phyloP scores from a whole-genome alignment of 768 basidiomycete genomes.

The Suillus paluster region DNA sequence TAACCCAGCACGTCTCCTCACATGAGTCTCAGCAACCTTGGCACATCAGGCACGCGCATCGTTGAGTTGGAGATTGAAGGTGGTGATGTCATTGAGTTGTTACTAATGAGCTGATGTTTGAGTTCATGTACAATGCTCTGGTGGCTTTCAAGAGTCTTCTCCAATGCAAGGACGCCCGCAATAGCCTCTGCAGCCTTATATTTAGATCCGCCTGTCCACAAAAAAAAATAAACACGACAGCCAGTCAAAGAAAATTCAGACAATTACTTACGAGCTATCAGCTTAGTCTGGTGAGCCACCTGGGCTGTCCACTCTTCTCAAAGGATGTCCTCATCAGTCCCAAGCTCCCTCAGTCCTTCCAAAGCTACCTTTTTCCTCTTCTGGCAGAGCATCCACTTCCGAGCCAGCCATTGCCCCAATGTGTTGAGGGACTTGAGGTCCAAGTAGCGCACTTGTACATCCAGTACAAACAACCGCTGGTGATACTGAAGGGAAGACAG shows the following conservation, averaged over 20 bases:
- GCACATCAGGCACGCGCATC: background rate
- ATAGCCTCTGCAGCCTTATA: slow-evolving; percentile 7
- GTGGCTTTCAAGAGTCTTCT: slow-evolving; percentile 4
- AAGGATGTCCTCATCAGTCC: slow-evolving; percentile 1
- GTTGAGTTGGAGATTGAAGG: slow-evolving; percentile 9
- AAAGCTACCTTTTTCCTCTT: slow-evolving; percentile 3
- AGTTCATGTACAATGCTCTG: background rate
- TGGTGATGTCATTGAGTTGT: slow-evolving; percentile 1
- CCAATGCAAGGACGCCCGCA: slow-evolving; percentile 3
- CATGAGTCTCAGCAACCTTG: background rate
- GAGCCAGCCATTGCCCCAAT: slow-evolving; percentile 19
- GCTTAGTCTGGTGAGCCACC: slow-evolving; percentile 23
- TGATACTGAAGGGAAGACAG: slow-evolving; percentile 24
- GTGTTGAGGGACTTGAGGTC: slow-evolving; percentile 9
- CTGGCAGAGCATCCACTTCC: slow-evolving; percentile 12
- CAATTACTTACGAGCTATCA: slow-evolving; percentile 3
- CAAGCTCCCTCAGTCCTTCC: background rate
- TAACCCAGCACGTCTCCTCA: background rate
- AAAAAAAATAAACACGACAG: background rate
- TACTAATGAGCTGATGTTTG: slow-evolving; percentile 1
- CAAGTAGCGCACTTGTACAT: slow-evolving; percentile 27
- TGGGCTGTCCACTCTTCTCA: slow-evolving; percentile 24
- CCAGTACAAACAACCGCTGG: slow-evolving; percentile 29
- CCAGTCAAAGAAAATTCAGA: background rate
- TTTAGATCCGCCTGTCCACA: background rate